A percentile compares a stretch with the other conserved stretches of the same genome.
These are phyloP conservation scores for Trichocladium uniseriatum DNA, from an alignment of 495 filamentous ascomycete genomes.

Conservation along the genomic window DNA sequence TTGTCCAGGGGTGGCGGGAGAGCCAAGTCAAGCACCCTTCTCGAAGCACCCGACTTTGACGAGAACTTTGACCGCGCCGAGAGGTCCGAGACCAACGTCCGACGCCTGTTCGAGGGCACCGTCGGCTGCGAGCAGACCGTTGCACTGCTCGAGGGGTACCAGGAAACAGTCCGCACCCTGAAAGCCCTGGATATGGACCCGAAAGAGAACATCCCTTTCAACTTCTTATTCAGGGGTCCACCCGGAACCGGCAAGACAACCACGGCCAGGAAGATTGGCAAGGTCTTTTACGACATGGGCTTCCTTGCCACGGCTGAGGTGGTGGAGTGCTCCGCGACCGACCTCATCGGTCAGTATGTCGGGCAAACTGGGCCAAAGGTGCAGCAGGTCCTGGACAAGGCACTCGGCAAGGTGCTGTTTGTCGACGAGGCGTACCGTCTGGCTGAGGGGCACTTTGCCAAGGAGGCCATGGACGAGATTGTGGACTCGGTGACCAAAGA, in stretches of 20 bases:
- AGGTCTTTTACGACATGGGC: slow-evolving; percentile 64
- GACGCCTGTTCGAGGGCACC: slow-evolving; percentile 52
- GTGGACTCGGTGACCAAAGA: slow-evolving; percentile 60
- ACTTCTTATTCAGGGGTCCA: slow-evolving; percentile 36
- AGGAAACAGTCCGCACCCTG: slow-evolving; percentile 45
- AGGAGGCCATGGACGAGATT: slow-evolving; percentile 67
- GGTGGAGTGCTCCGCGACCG: slow-evolving; percentile 50
- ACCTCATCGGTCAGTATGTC: slow-evolving; percentile 52
- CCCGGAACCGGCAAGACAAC: slow-evolving; percentile 65
- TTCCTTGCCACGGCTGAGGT: slow-evolving; percentile 48
- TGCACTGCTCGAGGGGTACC: slow-evolving; percentile 49
- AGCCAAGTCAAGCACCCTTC: slow-evolving; percentile 9
- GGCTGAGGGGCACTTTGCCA: slow-evolving; percentile 47
- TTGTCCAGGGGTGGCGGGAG: slow-evolving; percentile 18
- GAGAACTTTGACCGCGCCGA: slow-evolving; percentile 50
- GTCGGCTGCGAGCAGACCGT: slow-evolving; percentile 60
- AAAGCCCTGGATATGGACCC: slow-evolving; percentile 52
- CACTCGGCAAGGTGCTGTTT: slow-evolving; percentile 54
- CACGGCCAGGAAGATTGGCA: slow-evolving; percentile 61
- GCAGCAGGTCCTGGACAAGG: slow-evolving; percentile 46
- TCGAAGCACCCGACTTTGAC: slow-evolving; percentile 63
- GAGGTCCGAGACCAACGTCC: slow-evolving; percentile 41
- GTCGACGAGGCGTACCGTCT: slow-evolving; percentile 63
- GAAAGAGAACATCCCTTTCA: slow-evolving; percentile 32
- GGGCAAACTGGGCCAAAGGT: slow-evolving; percentile 60